Conservation (phyloP, 305 asterid genomes). For the Striga hermonthica region DNA sequence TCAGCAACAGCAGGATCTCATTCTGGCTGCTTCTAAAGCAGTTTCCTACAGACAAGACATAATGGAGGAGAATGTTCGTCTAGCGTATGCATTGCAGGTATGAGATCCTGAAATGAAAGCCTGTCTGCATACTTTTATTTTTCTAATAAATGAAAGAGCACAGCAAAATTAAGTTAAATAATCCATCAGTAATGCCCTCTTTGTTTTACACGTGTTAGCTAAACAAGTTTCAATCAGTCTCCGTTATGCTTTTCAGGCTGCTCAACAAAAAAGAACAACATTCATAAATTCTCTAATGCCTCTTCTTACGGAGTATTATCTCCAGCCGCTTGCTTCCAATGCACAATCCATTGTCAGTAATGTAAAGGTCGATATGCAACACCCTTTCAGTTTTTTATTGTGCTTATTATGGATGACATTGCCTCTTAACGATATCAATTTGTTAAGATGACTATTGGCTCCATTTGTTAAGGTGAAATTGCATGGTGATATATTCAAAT, state of each 20-base stretch:
- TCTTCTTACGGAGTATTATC: constrained; percentile 93
- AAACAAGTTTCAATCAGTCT: constrained; percentile 31
- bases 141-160: constrained; percentile 12
- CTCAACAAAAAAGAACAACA: constrained; percentile 84
- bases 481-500: constrained; percentile 18
- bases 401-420: constrained; percentile 29
- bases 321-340: constrained; percentile 80
- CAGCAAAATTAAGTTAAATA: constrained; percentile 10
- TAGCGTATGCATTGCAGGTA: constrained; percentile 95
- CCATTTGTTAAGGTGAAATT: constrained; percentile 23
- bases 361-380: constrained; percentile 63
- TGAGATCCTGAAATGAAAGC: constrained; percentile 15
- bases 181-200: constrained; percentile 19
- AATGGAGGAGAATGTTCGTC: constrained; percentile 97
- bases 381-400: constrained; percentile 24
- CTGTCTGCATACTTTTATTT: constrained; percentile 20
- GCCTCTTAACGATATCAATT: constrained; percentile 1
- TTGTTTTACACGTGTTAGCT: constrained; percentile 25
- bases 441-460: constrained; percentile 28
- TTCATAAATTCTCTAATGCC: constrained; percentile 78
- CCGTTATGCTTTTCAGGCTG: constrained; percentile 64
- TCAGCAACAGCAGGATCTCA: constrained; percentile 98
- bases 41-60: constrained; percentile 93
- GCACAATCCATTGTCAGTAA: constrained; percentile 95
- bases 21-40: constrained; percentile 98